Conservation (phyloP, 2,329 filamentous ascomycete genomes). For the Balansia obtecta region DNA sequence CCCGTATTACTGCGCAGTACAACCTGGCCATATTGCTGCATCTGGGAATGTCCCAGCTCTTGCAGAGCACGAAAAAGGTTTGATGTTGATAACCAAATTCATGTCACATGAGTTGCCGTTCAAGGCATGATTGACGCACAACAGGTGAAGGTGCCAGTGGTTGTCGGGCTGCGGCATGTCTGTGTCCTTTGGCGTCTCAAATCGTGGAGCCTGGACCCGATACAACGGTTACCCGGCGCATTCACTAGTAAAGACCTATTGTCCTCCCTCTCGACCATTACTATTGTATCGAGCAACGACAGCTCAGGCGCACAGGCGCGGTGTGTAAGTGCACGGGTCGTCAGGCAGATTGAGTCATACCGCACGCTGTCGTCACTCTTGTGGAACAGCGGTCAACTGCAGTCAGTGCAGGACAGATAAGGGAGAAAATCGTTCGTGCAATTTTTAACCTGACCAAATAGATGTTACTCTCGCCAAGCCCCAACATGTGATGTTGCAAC, state of each 20-base stretch:
- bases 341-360: too few species aligned
- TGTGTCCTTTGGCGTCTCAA: not conserved
- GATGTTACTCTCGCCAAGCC: not conserved
- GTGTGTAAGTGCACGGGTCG: too few species aligned
- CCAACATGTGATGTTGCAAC: too few species aligned
- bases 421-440: not conserved
- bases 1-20: too few species aligned
- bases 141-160: not conserved
- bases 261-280: not conserved
- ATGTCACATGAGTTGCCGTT: not conserved
- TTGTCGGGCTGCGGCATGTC: not conserved
- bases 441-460: not conserved
- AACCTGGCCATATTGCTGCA: not conserved
- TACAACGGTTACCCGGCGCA: slow-evolving; percentile 1
- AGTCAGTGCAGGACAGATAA: too few species aligned
- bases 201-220: not conserved
- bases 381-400: too few species aligned
- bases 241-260: not conserved
- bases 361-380: too few species aligned
- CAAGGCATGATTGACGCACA: not conserved
- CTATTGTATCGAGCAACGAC: not conserved
- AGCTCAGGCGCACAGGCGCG: not conserved
- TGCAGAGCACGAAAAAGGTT: not conserved
- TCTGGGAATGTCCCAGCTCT: not conserved
- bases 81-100: not conserved